phyloP scores from a whole-genome alignment of 257 asterid species.

The Gentiana macrophylla region DNA sequence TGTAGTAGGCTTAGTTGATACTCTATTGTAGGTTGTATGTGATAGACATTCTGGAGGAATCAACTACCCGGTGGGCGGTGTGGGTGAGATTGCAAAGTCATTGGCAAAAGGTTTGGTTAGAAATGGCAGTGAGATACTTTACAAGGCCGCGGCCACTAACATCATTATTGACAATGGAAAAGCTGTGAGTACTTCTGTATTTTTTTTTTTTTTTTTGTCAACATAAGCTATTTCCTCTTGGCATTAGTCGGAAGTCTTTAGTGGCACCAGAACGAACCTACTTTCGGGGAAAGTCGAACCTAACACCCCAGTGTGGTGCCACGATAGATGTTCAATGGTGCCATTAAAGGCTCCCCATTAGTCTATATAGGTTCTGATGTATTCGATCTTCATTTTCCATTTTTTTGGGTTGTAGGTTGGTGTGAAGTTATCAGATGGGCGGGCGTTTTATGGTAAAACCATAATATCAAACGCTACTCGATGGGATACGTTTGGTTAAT shows the following conservation, averaged over 20 bases:
- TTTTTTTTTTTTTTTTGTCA: not conserved
- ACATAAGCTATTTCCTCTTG: too few species aligned
- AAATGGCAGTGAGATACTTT: slow-evolving; percentile 71
- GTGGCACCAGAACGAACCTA: too few species aligned
- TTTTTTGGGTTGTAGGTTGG: slow-evolving; percentile 50
- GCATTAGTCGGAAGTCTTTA: too few species aligned
- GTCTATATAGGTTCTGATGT: too few species aligned
- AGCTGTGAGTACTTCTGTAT: slow-evolving; percentile 51
- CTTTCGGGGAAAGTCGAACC: too few species aligned
- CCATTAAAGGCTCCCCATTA: too few species aligned
- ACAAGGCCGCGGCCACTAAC: slow-evolving; percentile 70
- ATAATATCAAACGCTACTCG: slow-evolving; percentile 89
- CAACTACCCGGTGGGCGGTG: slow-evolving; percentile 97
- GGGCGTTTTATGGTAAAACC: slow-evolving; percentile 75
- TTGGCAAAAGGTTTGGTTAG: slow-evolving; percentile 68
- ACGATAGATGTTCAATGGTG: too few species aligned
- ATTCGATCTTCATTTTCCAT: too few species aligned
- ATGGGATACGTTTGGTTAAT: slow-evolving; percentile 99
- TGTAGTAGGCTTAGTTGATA: slow-evolving; percentile 3
- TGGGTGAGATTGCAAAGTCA: slow-evolving; percentile 90
- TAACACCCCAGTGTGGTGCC: too few species aligned
- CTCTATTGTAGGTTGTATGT: slow-evolving; percentile 61
- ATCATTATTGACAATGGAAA: slow-evolving; percentile 58
- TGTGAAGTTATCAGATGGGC: slow-evolving; percentile 82
- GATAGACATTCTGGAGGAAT: slow-evolving; percentile 99